Evolutionary conservation across 441 rosid genomes (phyloP).

Genomic region (Pelargonium australe): DNA sequence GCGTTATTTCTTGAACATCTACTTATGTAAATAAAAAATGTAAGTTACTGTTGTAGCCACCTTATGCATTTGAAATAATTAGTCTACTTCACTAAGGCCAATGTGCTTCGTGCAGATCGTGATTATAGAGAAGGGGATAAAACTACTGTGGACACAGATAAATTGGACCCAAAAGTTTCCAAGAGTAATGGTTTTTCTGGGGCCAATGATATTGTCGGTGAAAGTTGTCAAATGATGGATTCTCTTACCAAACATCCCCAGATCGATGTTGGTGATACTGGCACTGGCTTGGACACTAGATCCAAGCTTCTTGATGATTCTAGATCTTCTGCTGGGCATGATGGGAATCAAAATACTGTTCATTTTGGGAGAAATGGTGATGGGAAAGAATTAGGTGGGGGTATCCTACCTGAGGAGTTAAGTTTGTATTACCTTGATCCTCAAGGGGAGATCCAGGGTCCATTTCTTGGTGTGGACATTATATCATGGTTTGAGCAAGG

Average conservation of each 20-base stretch:
- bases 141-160: slow-evolving; percentile 17
- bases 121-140: slow-evolving; percentile 21
- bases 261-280: not conserved
- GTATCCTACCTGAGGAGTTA: slow-evolving; percentile 37
- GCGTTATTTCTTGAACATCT: not conserved
- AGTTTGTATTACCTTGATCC: slow-evolving; percentile 54
- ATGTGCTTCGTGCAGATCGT: slow-evolving; percentile 19
- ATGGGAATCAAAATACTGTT: slow-evolving; percentile 18
- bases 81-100: not conserved
- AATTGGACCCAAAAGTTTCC: slow-evolving; percentile 3
- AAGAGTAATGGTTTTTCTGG: slow-evolving; percentile 17
- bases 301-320: slow-evolving; percentile 35
- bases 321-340: slow-evolving; percentile 29
- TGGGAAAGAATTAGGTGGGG: slow-evolving; percentile 20
- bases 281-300: not conserved
- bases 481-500: slow-evolving; percentile 61
- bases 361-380: slow-evolving; percentile 15
- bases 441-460: slow-evolving; percentile 56
- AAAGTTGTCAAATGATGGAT: slow-evolving; percentile 18
- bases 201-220: slow-evolving; percentile 20
- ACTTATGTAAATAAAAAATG: not conserved
- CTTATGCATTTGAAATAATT: slow-evolving; percentile 1
- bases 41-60: slow-evolving; percentile 4
- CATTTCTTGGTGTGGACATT: slow-evolving; percentile 50
- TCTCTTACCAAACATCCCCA: slow-evolving; percentile 16